Conservation (phyloP, 345 rosid species). For the Isatis tinctoria region DNA sequence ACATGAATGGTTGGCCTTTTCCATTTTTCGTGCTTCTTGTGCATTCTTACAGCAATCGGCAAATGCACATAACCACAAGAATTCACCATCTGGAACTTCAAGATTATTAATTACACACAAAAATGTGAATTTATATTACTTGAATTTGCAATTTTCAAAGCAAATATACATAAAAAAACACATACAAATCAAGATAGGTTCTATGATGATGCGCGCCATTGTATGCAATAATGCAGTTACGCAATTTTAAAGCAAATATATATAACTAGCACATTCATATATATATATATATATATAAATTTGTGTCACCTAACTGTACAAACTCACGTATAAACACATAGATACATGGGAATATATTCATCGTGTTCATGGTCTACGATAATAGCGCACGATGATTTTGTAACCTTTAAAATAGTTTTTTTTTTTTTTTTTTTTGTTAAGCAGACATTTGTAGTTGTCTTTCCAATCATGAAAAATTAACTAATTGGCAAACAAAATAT, state of each 20-base stretch:
- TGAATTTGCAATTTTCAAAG: too few relatives aligned
- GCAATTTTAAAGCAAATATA: too few relatives aligned
- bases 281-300: too few relatives aligned
- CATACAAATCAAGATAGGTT: too few relatives aligned
- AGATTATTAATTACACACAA: not conserved
- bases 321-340: not conserved
- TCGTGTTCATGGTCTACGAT: conserved; percentile 12
- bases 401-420: not conserved
- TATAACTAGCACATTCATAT: too few relatives aligned
- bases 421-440: not conserved
- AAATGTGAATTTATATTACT: not conserved
- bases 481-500: not conserved
- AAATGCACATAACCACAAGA: not conserved
- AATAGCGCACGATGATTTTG: conserved; percentile 14
- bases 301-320: not conserved
- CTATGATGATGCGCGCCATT: too few relatives aligned
- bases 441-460: not conserved
- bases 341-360: not conserved
- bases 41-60: not conserved
- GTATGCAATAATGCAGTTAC: too few relatives aligned
- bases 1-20: not conserved
- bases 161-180: too few relatives aligned
- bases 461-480: conserved; percentile 17
- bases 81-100: not conserved
- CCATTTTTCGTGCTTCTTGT: not conserved